A percentile compares a stretch with the other conserved stretches of the same genome.
Evolutionary conservation across 805 yeast genomes (phyloP).

Genomic region (Yarrowia deformans): DNA sequence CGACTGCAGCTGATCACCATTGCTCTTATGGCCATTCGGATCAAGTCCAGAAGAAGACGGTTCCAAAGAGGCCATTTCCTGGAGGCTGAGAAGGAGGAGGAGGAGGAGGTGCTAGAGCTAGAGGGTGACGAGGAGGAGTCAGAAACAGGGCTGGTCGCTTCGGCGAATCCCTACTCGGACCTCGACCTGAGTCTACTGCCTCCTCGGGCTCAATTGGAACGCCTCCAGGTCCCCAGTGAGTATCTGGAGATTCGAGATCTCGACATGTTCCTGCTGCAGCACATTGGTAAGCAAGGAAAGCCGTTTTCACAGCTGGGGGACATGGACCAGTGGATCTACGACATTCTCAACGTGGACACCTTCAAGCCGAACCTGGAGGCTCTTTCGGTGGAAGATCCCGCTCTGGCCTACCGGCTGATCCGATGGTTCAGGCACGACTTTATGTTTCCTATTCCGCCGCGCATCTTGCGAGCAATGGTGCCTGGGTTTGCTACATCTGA

Average conservation of each 20-base stretch:
- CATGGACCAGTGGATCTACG: conserved; percentile 36
- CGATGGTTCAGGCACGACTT: conserved; percentile 34
- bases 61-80: conserved; percentile 23
- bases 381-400: conserved; percentile 2
- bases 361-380: conserved; percentile 20
- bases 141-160: background rate
- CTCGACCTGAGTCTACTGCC: conserved; percentile 1
- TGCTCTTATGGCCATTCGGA: conserved; percentile 18
- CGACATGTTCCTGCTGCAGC: conserved; percentile 30
- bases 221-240: background rate
- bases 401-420: conserved; percentile 9
- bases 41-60: conserved; percentile 12
- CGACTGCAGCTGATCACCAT: conserved; percentile 20
- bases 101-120: background rate
- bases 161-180: conserved; percentile 3
- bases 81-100: conserved; percentile 2
- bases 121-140: background rate
- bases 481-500: conserved; percentile 13
- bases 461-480: conserved; percentile 3
- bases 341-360: conserved; percentile 9
- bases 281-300: conserved; percentile 15
- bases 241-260: conserved; percentile 20
- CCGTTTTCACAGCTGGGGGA: conserved; percentile 17
- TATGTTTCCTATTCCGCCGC: conserved; percentile 13
- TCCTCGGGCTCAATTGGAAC: conserved; percentile 20